These are phyloP conservation scores for Hemileccinum rubropunctum DNA, from an alignment of 768 basidiomycete genomes.

Conservation along the genomic window DNA sequence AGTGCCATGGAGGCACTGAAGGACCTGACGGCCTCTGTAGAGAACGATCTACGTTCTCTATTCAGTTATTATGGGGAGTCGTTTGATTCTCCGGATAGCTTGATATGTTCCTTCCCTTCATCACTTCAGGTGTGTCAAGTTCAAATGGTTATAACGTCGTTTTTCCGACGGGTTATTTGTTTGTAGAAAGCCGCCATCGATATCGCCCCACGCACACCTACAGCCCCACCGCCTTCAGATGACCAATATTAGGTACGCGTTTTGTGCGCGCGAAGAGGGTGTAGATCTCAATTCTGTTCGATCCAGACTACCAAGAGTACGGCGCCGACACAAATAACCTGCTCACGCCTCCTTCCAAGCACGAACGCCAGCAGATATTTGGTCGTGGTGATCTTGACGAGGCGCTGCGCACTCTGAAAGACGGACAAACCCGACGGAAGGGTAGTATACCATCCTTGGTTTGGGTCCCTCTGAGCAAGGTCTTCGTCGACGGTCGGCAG, in stretches of 20 bases:
- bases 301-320: constrained; percentile 44
- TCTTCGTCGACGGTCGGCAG: constrained; percentile 28
- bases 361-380: constrained; percentile 50
- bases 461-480: constrained; percentile 16
- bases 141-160: background rate
- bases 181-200: constrained; percentile 69
- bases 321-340: constrained; percentile 24
- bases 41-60: constrained; percentile 57
- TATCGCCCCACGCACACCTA: constrained; percentile 26
- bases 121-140: constrained; percentile 55
- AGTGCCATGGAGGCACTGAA: constrained; percentile 63
- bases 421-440: constrained; percentile 39
- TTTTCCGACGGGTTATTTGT: background rate
- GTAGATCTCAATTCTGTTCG: background rate
- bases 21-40: constrained; percentile 54
- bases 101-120: constrained; percentile 70
- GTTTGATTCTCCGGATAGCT: constrained; percentile 57
- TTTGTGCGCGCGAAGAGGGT: background rate
- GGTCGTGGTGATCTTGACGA: constrained; percentile 81
- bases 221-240: background rate
- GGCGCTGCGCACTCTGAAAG: constrained; percentile 77
- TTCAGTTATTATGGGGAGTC: constrained; percentile 78
- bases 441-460: constrained; percentile 14
- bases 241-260: constrained; percentile 11
- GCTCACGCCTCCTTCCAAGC: constrained; percentile 40